A percentile compares a stretch with the other conserved stretches of the same genome.
Evolutionary conservation across 805 yeast genomes (phyloP).

Genomic region (Candida hispaniensis): DNA sequence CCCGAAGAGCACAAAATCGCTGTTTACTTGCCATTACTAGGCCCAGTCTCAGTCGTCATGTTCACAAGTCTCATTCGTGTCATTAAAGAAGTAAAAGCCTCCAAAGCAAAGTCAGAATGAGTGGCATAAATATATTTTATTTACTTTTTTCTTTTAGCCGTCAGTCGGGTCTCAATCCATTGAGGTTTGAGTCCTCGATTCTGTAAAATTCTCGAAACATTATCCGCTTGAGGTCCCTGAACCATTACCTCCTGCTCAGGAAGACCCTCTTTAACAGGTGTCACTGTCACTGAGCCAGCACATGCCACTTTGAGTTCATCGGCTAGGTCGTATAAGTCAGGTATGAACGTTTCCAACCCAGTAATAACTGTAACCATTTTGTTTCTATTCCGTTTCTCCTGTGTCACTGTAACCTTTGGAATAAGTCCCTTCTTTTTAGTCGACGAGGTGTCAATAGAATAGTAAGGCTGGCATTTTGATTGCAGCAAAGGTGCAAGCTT

Average conservation of each 20-base stretch:
- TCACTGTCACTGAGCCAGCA: constrained; percentile 75
- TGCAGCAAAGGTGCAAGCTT: constrained; percentile 34
- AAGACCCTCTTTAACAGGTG: constrained; percentile 34
- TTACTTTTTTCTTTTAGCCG: constrained; percentile 15
- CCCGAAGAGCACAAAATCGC: constrained; percentile 96
- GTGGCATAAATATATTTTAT: too few species aligned
- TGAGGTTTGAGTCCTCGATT: constrained; percentile 52
- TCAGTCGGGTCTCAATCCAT: constrained; percentile 49
- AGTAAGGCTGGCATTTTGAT: constrained; percentile 36
- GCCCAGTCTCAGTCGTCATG: constrained; percentile 67
- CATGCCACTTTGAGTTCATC: constrained; percentile 65
- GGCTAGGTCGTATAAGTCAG: constrained; percentile 56
- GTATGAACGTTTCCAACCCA: constrained; percentile 55
- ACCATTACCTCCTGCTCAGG: constrained; percentile 63
- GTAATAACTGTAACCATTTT: constrained; percentile 65
- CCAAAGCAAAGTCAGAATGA: too few species aligned
- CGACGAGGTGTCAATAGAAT: constrained; percentile 32
- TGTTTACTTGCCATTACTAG: constrained; percentile 79
- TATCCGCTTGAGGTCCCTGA: constrained; percentile 78
- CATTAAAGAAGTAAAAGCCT: constrained; percentile 21
- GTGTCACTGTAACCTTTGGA: constrained; percentile 55
- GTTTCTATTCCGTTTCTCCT: constrained; percentile 72
- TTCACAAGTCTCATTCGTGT: constrained; percentile 27
- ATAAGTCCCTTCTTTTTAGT: constrained; percentile 44
- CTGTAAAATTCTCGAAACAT: constrained; percentile 47